phyloP scores from a whole-genome alignment of 768 basidiomycete species.

The Butyriboletus loyo region DNA sequence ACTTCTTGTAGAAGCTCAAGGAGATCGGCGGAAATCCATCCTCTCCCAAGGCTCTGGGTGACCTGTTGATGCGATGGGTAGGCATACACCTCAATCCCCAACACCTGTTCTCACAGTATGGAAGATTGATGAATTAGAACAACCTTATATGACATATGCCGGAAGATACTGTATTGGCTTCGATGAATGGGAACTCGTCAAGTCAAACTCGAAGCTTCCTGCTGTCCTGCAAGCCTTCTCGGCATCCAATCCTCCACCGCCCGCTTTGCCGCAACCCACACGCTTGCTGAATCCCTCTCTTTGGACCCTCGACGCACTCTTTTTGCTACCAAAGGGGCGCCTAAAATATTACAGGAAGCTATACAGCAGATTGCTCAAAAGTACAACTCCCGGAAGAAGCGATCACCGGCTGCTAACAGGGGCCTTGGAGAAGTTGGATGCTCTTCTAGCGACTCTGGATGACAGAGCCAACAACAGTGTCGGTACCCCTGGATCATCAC shows the following conservation, averaged over 20 bases:
- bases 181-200: slow-evolving; percentile 80
- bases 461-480: slow-evolving; percentile 45
- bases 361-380: slow-evolving; percentile 81
- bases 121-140: slow-evolving; percentile 89
- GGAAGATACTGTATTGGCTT: slow-evolving; percentile 72
- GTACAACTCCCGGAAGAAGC: slow-evolving; percentile 79
- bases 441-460: slow-evolving; percentile 66
- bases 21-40: slow-evolving; percentile 92
- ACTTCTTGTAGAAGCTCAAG: slow-evolving; percentile 71
- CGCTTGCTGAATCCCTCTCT: slow-evolving; percentile 37
- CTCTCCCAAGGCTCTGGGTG: slow-evolving; percentile 90
- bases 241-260: slow-evolving; percentile 54
- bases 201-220: slow-evolving; percentile 67
- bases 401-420: slow-evolving; percentile 80
- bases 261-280: slow-evolving; percentile 34
- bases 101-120: slow-evolving; percentile 15
- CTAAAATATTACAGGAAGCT: slow-evolving; percentile 91
- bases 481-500: not conserved
- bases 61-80: slow-evolving; percentile 97
- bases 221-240: slow-evolving; percentile 71
- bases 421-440: slow-evolving; percentile 79
- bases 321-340: slow-evolving; percentile 79
- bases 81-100: slow-evolving; percentile 28
- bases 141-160: slow-evolving; percentile 81
- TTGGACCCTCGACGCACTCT: slow-evolving; percentile 88